Percentiles rank a stretch among this genome's conserved stretches.
Evolutionary conservation across 1,284 basidiomycete species (phyloP).

Genomic region (Ceratobasidium sp.): DNA sequence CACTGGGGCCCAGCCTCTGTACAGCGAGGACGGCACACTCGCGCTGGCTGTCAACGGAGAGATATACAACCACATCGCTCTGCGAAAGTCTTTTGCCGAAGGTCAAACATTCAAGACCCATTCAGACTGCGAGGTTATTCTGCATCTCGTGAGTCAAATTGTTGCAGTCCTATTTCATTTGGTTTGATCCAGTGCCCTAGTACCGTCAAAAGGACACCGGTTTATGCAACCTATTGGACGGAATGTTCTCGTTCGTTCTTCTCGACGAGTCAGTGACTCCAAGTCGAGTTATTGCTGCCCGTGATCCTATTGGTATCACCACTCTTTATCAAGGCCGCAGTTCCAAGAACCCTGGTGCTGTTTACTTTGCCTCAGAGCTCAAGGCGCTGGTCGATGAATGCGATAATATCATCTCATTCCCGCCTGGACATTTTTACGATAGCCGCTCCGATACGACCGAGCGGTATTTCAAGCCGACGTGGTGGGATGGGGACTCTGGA

Average conservation of each 20-base stretch:
- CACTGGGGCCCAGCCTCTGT: conserved; percentile 94
- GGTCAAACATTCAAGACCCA: conserved; percentile 90
- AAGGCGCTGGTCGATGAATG: conserved; percentile 94
- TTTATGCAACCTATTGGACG: conserved; percentile 85
- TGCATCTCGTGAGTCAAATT: conserved; percentile 74
- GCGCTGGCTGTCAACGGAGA: conserved; percentile 97
- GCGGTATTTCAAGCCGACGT: conserved; percentile 85
- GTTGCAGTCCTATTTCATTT: background rate
- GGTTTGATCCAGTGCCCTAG: conserved; percentile 55
- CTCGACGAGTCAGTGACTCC: conserved; percentile 92
- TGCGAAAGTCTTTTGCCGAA: conserved; percentile 72
- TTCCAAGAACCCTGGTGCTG: conserved; percentile 81
- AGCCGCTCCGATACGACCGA: conserved; percentile 76
- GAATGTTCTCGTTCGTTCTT: conserved; percentile 99
- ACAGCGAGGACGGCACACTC: conserved; percentile 85
- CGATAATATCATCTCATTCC: conserved; percentile 94
- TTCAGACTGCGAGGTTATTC: conserved; percentile 98
- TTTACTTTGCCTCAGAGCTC: conserved; percentile 96
- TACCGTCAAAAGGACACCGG: conserved; percentile 83
- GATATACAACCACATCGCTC: conserved; percentile 95
- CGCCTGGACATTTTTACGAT: conserved; percentile 96
- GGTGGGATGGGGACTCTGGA: conserved; percentile 82
- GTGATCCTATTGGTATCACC: conserved; percentile 98
- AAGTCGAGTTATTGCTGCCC: conserved; percentile 90
- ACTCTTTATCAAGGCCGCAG: conserved; percentile 97